phyloP scores from a whole-genome alignment of 1,284 basidiomycete genomes.

The Fomitopsis pinicola region DNA sequence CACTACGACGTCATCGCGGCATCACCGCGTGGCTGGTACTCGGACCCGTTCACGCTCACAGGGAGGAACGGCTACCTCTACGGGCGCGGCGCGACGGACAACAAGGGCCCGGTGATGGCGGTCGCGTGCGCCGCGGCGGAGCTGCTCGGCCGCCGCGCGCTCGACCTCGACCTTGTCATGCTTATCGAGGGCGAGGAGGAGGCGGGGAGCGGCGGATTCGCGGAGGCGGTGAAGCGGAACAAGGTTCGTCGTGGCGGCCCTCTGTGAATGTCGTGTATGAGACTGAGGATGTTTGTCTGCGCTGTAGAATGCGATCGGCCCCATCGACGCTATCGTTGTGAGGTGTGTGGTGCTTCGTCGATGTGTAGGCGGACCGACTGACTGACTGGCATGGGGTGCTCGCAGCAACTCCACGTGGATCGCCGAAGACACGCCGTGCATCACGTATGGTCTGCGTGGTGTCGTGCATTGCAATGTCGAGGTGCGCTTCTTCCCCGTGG shows the following conservation, averaged over 20 bases:
- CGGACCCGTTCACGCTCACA: slow-evolving; percentile 79
- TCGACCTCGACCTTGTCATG: slow-evolving; percentile 87
- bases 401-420: slow-evolving; percentile 95
- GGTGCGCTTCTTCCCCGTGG: slow-evolving; percentile 33
- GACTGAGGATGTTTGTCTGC: not conserved
- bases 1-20: slow-evolving; percentile 94
- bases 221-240: slow-evolving; percentile 67
- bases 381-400: not conserved
- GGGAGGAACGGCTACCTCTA: slow-evolving; percentile 93
- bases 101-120: slow-evolving; percentile 93
- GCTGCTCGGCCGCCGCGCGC: slow-evolving; percentile 65
- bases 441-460: slow-evolving; percentile 93
- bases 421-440: slow-evolving; percentile 89
- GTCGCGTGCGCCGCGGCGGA: slow-evolving; percentile 87
- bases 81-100: slow-evolving; percentile 87
- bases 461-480: slow-evolving; percentile 83
- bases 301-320: slow-evolving; percentile 68
- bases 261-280: not conserved
- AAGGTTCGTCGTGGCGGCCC: slow-evolving; percentile 46
- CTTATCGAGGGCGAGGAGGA: slow-evolving; percentile 97
- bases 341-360: slow-evolving; percentile 39
- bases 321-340: slow-evolving; percentile 83
- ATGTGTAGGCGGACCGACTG: not conserved
- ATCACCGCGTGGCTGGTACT: slow-evolving; percentile 72
- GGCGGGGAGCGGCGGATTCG: slow-evolving; percentile 84